Conservation (phyloP, 352 stramenopile genomes). For the Elongisporangium prolatum region DNA sequence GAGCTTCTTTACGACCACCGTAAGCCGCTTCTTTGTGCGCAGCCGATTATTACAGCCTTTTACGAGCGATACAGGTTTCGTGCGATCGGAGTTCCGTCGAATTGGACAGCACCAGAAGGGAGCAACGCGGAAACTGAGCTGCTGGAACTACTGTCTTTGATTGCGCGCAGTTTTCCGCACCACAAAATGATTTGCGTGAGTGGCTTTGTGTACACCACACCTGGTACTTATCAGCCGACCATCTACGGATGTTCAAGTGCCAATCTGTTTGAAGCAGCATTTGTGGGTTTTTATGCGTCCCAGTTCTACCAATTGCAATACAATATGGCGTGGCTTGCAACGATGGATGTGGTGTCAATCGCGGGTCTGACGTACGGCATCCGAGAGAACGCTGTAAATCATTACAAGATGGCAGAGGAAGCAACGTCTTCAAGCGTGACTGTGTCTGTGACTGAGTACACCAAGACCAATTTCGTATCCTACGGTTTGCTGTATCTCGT, state of each 20-base stretch:
- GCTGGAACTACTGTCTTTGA: constrained; percentile 16
- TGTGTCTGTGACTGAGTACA: constrained; percentile 19
- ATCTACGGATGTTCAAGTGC: constrained; percentile 21
- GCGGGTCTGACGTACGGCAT: constrained; percentile 15
- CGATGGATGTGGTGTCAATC: constrained; percentile 14
- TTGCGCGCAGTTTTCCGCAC: constrained; percentile 11
- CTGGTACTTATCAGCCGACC: constrained; percentile 6
- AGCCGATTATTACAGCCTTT: constrained; percentile 15
- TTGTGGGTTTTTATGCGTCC: constrained; percentile 12
- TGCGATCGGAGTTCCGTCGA: not conserved
- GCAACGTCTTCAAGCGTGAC: not conserved
- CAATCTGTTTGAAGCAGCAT: constrained; percentile 14
- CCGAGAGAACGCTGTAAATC: constrained; percentile 18
- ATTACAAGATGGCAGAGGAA: constrained; percentile 7
- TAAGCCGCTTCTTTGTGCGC: constrained; percentile 17
- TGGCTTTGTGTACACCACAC: constrained; percentile 11
- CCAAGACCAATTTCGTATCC: constrained; percentile 32
- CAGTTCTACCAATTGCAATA: constrained; percentile 9
- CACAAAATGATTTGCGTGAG: constrained; percentile 12
- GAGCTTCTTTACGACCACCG: constrained; percentile 15
- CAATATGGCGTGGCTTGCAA: constrained; percentile 16
- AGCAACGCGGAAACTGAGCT: constrained; percentile 12
- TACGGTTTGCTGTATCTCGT: constrained; percentile 40
- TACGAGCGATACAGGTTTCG: constrained; percentile 11
- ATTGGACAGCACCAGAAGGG: constrained; percentile 1